These are phyloP conservation scores for Verticillium longisporum DNA, from an alignment of 2,329 filamentous ascomycete species.

Conservation along the genomic window DNA sequence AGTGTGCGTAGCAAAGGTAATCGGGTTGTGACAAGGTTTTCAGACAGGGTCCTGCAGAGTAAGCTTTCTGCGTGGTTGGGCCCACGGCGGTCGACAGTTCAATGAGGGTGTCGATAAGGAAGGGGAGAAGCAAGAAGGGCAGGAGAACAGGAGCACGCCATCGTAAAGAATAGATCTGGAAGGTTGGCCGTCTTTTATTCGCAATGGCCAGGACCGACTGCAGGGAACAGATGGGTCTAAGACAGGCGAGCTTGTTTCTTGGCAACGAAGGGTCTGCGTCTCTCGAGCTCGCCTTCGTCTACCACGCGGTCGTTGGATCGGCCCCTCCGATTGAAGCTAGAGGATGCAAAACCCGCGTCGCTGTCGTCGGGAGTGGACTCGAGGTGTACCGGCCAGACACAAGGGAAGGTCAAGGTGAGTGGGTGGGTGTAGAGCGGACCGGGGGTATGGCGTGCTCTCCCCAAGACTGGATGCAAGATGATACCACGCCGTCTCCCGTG, in stretches of 20 bases:
- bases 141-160: not conserved
- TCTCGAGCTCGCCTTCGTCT: not conserved
- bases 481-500: not conserved
- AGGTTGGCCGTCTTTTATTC: not conserved
- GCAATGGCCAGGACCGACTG: not conserved
- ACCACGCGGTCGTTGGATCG: not conserved
- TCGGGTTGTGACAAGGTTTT: not conserved
- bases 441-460: not conserved
- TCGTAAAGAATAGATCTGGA: not conserved
- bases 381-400: not conserved
- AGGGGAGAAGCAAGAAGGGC: not conserved
- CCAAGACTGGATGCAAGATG: not conserved
- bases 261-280: not conserved
- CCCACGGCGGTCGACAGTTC: not conserved
- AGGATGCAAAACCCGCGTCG: constrained; percentile 16
- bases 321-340: not conserved
- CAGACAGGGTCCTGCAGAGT: not conserved
- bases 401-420: constrained; percentile 19
- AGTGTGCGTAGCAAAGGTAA: not conserved
- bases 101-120: not conserved
- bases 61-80: not conserved
- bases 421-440: constrained; percentile 17
- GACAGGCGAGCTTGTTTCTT: not conserved
- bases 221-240: not conserved
- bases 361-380: not conserved